Evolutionary conservation across 2,329 filamentous ascomycete genomes (phyloP).

Genomic region (Colletotrichum cordylinicola): DNA sequence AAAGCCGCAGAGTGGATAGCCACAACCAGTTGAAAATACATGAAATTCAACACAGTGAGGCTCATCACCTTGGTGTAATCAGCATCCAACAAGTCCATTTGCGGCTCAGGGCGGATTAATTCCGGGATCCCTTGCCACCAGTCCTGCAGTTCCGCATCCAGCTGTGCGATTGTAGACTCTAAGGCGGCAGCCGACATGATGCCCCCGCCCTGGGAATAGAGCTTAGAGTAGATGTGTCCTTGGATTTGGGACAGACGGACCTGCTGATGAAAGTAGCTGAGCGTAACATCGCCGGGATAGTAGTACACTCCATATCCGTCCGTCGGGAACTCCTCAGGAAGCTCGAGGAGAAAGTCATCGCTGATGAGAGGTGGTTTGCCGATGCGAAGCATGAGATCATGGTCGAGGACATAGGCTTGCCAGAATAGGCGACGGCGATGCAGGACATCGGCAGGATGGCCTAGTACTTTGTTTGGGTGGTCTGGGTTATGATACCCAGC

Average conservation of each 20-base stretch:
- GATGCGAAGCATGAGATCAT: conserved; percentile 8
- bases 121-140: conserved; percentile 6
- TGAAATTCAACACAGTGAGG: conserved; percentile 8
- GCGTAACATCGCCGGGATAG: conserved; percentile 1
- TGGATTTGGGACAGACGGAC: conserved; percentile 10
- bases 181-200: not conserved
- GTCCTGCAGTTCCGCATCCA: conserved; percentile 2
- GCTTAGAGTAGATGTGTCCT: not conserved
- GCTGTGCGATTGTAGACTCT: conserved; percentile 1
- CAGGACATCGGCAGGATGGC: not conserved
- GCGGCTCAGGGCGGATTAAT: conserved; percentile 9
- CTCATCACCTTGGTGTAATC: conserved; percentile 2
- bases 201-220: not conserved
- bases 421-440: conserved; percentile 9
- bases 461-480: not conserved
- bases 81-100: not conserved
- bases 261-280: conserved; percentile 16
- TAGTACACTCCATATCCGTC: conserved; percentile 9
- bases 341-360: conserved; percentile 12
- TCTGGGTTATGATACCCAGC: not conserved
- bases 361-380: conserved; percentile 15
- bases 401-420: conserved; percentile 11
- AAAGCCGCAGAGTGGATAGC: conserved; percentile 14
- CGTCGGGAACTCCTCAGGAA: conserved; percentile 1
- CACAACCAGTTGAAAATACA: conserved; percentile 15